Conservation (phyloP, 805 yeast species). For the Wickerhamiella kazuoi region DNA sequence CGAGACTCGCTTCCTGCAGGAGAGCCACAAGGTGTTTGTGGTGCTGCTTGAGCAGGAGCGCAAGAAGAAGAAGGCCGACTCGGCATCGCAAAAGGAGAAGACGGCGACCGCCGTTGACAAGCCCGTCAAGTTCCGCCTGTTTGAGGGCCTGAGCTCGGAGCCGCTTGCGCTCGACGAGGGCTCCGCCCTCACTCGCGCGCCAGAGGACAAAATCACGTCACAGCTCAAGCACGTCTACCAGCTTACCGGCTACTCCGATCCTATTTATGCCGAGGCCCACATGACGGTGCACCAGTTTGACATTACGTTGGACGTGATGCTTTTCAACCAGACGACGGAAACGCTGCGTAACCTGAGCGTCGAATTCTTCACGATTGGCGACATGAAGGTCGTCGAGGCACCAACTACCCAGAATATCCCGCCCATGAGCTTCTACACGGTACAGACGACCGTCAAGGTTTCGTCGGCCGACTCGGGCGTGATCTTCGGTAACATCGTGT, state of each 20-base stretch:
- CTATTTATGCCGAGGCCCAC: constrained; percentile 94
- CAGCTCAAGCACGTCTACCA: constrained; percentile 78
- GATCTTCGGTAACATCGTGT: constrained; percentile 89
- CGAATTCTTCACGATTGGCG: constrained; percentile 93
- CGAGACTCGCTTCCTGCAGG: constrained; percentile 63
- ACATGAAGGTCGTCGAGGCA: constrained; percentile 80
- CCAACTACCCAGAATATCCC: constrained; percentile 82
- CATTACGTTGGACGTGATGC: constrained; percentile 78
- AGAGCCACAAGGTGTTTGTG: constrained; percentile 71
- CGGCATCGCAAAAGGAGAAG: constrained; percentile 30
- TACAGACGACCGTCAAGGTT: constrained; percentile 79
- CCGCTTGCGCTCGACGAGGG: not conserved
- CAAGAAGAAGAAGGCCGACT: constrained; percentile 12
- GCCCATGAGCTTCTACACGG: constrained; percentile 91
- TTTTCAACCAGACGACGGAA: constrained; percentile 82
- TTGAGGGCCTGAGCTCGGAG: constrained; percentile 6
- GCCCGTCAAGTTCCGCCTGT: constrained; percentile 14
- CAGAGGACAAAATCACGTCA: constrained; percentile 29
- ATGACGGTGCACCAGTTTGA: constrained; percentile 94
- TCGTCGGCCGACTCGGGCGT: constrained; percentile 97
- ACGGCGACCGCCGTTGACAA: constrained; percentile 26
- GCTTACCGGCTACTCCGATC: constrained; percentile 95
- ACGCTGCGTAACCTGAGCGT: constrained; percentile 83
- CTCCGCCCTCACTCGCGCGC: not conserved
- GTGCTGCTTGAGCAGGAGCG: constrained; percentile 40